These are phyloP conservation scores for Clarkia xantiana DNA, from an alignment of 345 rosid genomes.

Conservation along the genomic window DNA sequence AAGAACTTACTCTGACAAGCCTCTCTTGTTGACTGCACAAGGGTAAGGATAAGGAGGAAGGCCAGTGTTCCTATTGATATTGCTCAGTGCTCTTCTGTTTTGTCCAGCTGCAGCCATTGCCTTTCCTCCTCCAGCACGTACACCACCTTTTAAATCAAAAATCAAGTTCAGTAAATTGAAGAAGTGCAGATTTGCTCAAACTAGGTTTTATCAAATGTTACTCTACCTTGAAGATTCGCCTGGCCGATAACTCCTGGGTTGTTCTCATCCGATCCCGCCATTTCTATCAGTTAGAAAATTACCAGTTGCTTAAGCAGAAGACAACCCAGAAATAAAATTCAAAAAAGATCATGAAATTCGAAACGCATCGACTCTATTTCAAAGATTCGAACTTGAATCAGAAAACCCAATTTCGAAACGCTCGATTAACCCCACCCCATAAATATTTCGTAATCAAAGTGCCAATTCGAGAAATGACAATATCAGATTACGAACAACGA, in stretches of 20 bases:
- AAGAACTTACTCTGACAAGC: slow-evolving; percentile 37
- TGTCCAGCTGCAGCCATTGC: slow-evolving; percentile 26
- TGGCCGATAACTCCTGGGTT: slow-evolving; percentile 49
- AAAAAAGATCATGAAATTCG: background rate
- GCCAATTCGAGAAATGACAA: no score
- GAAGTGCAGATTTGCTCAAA: no score
- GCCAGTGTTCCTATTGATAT: slow-evolving; percentile 47
- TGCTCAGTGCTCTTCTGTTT: slow-evolving; percentile 62
- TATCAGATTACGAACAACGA: background rate
- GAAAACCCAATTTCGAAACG: no score
- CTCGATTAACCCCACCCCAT: no score
- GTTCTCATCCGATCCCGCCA: slow-evolving; percentile 81
- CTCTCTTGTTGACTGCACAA: slow-evolving; percentile 53
- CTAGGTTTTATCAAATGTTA: background rate
- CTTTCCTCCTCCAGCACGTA: slow-evolving; percentile 48
- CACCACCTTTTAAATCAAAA: slow-evolving; percentile 22
- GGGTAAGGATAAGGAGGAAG: slow-evolving; percentile 46
- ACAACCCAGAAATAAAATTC: slow-evolving; percentile 10
- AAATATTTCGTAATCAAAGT: background rate
- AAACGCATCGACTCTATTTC: no score
- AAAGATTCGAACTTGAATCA: no score
- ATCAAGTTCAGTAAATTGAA: background rate
- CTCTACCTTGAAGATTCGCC: slow-evolving; percentile 36
- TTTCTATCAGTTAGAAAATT: slow-evolving; percentile 15
- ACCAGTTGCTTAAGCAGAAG: background rate